Evolutionary conservation across 345 rosid species (phyloP).

Genomic region (Dipteronia dyeriana): DNA sequence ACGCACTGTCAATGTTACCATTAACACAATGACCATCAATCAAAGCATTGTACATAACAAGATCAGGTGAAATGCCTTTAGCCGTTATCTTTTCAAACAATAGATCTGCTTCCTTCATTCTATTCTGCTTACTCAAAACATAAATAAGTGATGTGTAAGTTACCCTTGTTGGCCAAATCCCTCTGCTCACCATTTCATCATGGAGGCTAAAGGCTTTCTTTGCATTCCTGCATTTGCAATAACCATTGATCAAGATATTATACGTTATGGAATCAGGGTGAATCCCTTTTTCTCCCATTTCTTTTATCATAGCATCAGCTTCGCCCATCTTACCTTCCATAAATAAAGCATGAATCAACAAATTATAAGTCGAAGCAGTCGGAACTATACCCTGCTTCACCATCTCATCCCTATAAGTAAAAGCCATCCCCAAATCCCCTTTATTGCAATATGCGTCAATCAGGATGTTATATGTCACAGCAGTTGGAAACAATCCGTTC

Average conservation of each 20-base stretch:
- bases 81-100: slow-evolving; percentile 57
- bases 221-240: slow-evolving; percentile 68
- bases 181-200: slow-evolving; percentile 64
- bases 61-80: slow-evolving; percentile 56
- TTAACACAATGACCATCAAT: slow-evolving; percentile 76
- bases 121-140: slow-evolving; percentile 59
- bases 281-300: slow-evolving; percentile 63
- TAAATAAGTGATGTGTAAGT: slow-evolving; percentile 84
- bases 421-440: slow-evolving; percentile 66
- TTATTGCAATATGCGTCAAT: slow-evolving; percentile 74
- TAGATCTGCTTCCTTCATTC: slow-evolving; percentile 73
- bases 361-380: slow-evolving; percentile 73
- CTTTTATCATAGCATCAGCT: slow-evolving; percentile 64
- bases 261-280: slow-evolving; percentile 67
- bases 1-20: slow-evolving; percentile 70
- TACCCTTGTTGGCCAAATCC: slow-evolving; percentile 62
- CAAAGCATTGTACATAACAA: slow-evolving; percentile 74
- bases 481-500: slow-evolving; percentile 63
- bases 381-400: slow-evolving; percentile 58
- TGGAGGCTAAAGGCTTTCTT: slow-evolving; percentile 66
- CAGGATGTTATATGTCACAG: slow-evolving; percentile 75
- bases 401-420: slow-evolving; percentile 79
- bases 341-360: slow-evolving; percentile 78
- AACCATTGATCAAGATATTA: slow-evolving; percentile 85
- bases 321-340: slow-evolving; percentile 64